These are phyloP conservation scores for Coemansia biformis DNA, from an alignment of 192 early-diverging fungal genomes.

Conservation along the genomic window DNA sequence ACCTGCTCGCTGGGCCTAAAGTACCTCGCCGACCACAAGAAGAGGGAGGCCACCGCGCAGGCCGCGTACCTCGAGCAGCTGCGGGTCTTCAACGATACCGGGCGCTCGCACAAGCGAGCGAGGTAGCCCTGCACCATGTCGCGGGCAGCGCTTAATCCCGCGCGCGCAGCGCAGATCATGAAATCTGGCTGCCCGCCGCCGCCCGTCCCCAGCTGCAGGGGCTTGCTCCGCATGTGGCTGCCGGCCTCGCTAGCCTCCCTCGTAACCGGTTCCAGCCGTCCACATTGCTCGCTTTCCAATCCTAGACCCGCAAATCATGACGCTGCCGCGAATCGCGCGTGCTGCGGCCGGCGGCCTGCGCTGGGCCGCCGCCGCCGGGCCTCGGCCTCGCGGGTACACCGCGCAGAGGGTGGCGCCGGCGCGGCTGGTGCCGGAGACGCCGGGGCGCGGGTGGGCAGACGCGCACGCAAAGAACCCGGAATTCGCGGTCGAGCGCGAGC, in stretches of 20 bases:
- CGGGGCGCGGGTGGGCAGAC: constrained; percentile 26
- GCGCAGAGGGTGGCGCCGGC: constrained; percentile 7
- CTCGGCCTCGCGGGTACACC: constrained; percentile 4
- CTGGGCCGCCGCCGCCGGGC: too few relatives aligned
- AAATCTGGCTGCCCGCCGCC: too few relatives aligned
- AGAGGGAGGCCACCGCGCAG: constrained; percentile 37
- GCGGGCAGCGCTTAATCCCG: too few relatives aligned
- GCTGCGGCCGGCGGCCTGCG: too few relatives aligned
- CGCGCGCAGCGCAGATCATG: too few relatives aligned
- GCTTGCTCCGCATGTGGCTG: too few relatives aligned
- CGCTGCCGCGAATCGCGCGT: neutral
- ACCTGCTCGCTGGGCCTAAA: constrained; percentile 48
- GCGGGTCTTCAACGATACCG: constrained; percentile 35
- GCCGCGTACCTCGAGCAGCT: constrained; percentile 43
- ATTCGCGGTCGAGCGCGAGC: constrained; percentile 47
- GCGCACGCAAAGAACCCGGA: constrained; percentile 47
- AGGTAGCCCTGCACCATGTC: too few relatives aligned
- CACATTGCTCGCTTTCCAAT: too few relatives aligned
- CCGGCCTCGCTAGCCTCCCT: too few relatives aligned
- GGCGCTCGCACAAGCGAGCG: constrained; percentile 1
- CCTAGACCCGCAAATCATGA: too few relatives aligned
- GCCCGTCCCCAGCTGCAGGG: too few relatives aligned
- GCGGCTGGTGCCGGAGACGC: neutral
- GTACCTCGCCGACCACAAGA: constrained; percentile 41
- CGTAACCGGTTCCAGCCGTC: too few relatives aligned